Percentiles rank a stretch among this genome's conserved stretches.
These are phyloP conservation scores for Somion occarium DNA, from an alignment of 1,284 basidiomycete species.

Conservation along the genomic window DNA sequence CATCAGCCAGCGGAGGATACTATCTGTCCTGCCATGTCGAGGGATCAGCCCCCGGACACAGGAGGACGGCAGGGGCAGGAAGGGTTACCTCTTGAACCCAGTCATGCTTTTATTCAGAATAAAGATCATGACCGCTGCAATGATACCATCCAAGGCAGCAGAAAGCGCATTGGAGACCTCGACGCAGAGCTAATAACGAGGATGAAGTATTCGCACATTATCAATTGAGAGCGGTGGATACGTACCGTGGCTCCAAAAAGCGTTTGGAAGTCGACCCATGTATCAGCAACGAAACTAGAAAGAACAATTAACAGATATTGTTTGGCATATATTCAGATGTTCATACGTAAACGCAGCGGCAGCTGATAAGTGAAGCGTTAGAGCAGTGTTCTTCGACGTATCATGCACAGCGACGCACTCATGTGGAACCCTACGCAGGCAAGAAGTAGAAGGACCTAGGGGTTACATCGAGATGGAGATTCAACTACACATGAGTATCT, in stretches of 20 bases:
- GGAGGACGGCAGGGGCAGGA: too few relatives aligned
- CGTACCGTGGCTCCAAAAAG: neutral
- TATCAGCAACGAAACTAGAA: neutral
- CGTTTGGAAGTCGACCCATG: neutral
- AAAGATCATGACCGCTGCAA: neutral
- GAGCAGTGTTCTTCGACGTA: neutral
- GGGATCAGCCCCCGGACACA: neutral
- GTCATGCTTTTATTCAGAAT: neutral
- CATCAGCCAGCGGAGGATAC: slow-evolving; percentile 3
- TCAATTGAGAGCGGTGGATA: neutral
- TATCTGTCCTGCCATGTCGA: slow-evolving; percentile 5
- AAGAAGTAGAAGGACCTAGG: neutral
- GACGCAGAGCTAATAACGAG: neutral
- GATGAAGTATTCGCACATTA: neutral
- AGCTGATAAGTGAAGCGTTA: neutral
- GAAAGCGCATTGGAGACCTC: neutral
- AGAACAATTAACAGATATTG: neutral
- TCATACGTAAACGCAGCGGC: neutral
- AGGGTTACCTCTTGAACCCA: slow-evolving; percentile 4
- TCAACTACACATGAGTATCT: too few relatives aligned
- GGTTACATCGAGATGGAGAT: too few relatives aligned
- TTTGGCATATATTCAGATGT: neutral
- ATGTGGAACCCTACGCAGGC: neutral
- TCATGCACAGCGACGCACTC: neutral
- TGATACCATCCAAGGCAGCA: neutral